phyloP scores from a whole-genome alignment of 331 rosid species.

The Pyrus hybrid region DNA sequence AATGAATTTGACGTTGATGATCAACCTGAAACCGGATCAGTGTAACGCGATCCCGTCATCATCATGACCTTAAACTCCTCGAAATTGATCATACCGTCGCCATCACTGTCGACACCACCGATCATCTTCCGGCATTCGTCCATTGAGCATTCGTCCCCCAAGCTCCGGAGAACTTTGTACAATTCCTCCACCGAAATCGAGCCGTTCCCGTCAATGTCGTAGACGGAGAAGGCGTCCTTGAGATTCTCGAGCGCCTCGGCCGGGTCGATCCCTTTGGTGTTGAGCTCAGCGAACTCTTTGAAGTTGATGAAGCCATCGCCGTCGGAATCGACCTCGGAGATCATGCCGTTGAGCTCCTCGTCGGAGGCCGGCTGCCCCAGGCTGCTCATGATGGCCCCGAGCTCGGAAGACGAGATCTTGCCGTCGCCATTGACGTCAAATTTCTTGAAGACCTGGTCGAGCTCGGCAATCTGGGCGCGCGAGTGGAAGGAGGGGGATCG shows the following conservation, averaged over 20 bases:
- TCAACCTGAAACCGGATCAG: not conserved
- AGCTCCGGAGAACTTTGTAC: slow-evolving; percentile 51
- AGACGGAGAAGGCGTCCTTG: slow-evolving; percentile 76
- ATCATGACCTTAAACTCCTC: slow-evolving; percentile 91
- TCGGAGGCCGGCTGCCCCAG: slow-evolving; percentile 49
- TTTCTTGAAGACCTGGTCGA: slow-evolving; percentile 39
- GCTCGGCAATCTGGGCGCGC: no score
- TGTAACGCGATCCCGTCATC: slow-evolving; percentile 57
- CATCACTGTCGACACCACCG: slow-evolving; percentile 70
- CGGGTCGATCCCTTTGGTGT: slow-evolving; percentile 73
- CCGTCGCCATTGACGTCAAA: slow-evolving; percentile 93
- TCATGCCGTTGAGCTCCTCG: slow-evolving; percentile 60
- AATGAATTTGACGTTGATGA: not conserved
- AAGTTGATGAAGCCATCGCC: slow-evolving; percentile 80
- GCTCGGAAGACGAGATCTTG: slow-evolving; percentile 73
- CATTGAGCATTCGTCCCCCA: slow-evolving; percentile 72
- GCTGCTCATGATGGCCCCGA: slow-evolving; percentile 67
- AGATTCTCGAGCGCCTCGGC: slow-evolving; percentile 60
- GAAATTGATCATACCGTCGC: slow-evolving; percentile 79
- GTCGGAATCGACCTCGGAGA: slow-evolving; percentile 66
- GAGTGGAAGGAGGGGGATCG: no score
- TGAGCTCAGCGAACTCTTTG: slow-evolving; percentile 62
- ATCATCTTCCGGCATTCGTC: slow-evolving; percentile 83
- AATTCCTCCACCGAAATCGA: slow-evolving; percentile 80
- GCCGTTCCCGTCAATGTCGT: slow-evolving; percentile 83